Evolutionary conservation across 257 asterid species (phyloP).

Genomic region (Petrea volubilis): DNA sequence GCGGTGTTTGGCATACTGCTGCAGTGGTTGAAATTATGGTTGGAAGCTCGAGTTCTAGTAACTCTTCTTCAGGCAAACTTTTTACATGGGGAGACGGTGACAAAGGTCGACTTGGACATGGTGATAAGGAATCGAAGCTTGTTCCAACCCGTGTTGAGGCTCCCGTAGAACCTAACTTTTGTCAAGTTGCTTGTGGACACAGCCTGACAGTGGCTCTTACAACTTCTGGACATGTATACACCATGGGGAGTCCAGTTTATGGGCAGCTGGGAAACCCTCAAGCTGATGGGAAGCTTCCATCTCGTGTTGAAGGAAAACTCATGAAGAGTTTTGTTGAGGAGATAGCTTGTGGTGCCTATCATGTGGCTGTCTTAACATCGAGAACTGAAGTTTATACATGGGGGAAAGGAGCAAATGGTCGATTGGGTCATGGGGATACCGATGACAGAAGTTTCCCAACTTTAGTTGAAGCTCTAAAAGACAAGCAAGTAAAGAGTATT

Average conservation of each 20-base stretch:
- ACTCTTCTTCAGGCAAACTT: constrained; percentile 84
- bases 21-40: constrained; percentile 95
- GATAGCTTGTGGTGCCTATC: constrained; percentile 94
- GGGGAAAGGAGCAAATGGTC: constrained; percentile 96
- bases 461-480: constrained; percentile 81
- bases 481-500: constrained; percentile 89
- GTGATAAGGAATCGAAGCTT: constrained; percentile 79
- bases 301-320: constrained; percentile 83
- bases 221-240: constrained; percentile 82
- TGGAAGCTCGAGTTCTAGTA: constrained; percentile 83
- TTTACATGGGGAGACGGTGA: constrained; percentile 99
- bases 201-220: constrained; percentile 91
- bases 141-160: constrained; percentile 96
- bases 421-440: constrained; percentile 90
- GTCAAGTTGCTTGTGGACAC: constrained; percentile 93
- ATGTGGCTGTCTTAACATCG: constrained; percentile 85
- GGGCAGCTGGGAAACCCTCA: constrained; percentile 91
- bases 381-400: constrained; percentile 92
- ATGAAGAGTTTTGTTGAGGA: constrained; percentile 77
- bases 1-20: constrained; percentile 98
- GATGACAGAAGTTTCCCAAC: constrained; percentile 79
- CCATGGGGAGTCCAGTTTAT: constrained; percentile 95
- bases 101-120: constrained; percentile 86
- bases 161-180: constrained; percentile 83
- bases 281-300: constrained; percentile 81